A percentile compares a stretch with the other conserved stretches of the same genome.
phyloP scores from a whole-genome alignment of 148 eudicot genomes.

The Fagopyrum esculentum region DNA sequence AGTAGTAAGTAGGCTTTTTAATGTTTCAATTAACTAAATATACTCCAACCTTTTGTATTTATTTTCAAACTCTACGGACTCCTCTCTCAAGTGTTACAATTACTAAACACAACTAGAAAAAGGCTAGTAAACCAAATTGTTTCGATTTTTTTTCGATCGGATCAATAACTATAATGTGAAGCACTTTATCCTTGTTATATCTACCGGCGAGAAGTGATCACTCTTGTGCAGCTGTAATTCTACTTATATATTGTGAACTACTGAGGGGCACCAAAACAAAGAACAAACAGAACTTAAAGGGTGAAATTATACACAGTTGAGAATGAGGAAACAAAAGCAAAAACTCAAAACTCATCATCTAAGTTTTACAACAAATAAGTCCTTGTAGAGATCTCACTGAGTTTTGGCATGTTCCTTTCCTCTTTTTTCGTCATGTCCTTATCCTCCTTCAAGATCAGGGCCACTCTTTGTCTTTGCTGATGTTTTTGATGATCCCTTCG shows the following conservation, averaged over 20 bases:
- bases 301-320: constrained; percentile 5
- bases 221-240: neutral
- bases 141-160: no score
- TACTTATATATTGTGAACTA: neutral
- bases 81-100: no score
- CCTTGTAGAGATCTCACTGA: neutral
- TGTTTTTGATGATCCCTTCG: constrained; percentile 3
- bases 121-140: no score
- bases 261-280: neutral
- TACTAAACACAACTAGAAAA: no score
- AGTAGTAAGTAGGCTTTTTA: no score
- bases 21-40: no score
- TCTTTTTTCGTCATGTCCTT: neutral
- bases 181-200: no score
- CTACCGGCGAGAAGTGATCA: no score
- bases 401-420: neutral
- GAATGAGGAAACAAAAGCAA: neutral
- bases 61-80: no score
- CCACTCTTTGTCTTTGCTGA: neutral
- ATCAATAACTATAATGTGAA: no score
- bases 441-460: constrained; percentile 5
- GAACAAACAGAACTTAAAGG: neutral
- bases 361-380: neutral
- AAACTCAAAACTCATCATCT: neutral
- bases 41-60: no score